Percentiles rank a stretch among this genome's conserved stretches.
phyloP scores from a whole-genome alignment of 2,329 filamentous ascomycete genomes.

The Cladosporium sphaerospermum region DNA sequence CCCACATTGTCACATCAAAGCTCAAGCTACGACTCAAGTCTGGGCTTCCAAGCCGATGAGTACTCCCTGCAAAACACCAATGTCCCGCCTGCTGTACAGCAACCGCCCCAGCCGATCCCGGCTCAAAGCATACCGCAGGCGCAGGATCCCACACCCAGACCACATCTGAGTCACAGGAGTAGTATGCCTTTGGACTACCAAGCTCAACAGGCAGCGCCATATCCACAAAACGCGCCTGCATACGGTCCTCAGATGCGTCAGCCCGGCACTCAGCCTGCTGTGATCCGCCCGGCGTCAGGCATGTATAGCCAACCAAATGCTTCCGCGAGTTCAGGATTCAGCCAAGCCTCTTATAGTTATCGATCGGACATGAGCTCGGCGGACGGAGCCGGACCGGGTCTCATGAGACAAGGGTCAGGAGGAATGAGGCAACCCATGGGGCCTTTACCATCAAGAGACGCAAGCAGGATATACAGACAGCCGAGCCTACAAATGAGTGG shows the following conservation, averaged over 20 bases:
- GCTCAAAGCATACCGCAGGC: not conserved
- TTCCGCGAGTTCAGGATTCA: slow-evolving; percentile 40
- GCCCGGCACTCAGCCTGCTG: slow-evolving; percentile 25
- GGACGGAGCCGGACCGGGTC: slow-evolving; percentile 39
- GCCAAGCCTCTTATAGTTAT: slow-evolving; percentile 42
- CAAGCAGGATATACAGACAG: slow-evolving; percentile 62
- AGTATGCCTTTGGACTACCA: slow-evolving; percentile 40
- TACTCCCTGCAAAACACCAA: slow-evolving; percentile 29
- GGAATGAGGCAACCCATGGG: slow-evolving; percentile 54
- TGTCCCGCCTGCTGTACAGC: not conserved
- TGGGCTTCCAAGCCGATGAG: slow-evolving; percentile 37
- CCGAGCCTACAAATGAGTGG: slow-evolving; percentile 49
- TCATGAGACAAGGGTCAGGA: slow-evolving; percentile 58
- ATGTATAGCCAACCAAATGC: slow-evolving; percentile 46
- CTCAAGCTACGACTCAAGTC: slow-evolving; percentile 30
- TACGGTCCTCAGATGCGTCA: slow-evolving; percentile 21
- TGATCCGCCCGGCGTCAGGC: slow-evolving; percentile 36
- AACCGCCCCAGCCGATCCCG: not conserved
- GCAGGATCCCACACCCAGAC: slow-evolving; percentile 6
- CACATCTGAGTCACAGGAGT: slow-evolving; percentile 36
- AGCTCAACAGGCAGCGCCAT: slow-evolving; percentile 33
- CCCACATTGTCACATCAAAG: slow-evolving; percentile 30
- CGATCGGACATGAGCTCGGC: slow-evolving; percentile 36
- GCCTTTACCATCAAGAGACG: slow-evolving; percentile 57
- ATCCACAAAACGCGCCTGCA: slow-evolving; percentile 16